Evolutionary conservation across 2,329 filamentous ascomycete species (phyloP), one percentile per base, ranked within the genome.

Genomic region (Onygena corvina): DNA sequence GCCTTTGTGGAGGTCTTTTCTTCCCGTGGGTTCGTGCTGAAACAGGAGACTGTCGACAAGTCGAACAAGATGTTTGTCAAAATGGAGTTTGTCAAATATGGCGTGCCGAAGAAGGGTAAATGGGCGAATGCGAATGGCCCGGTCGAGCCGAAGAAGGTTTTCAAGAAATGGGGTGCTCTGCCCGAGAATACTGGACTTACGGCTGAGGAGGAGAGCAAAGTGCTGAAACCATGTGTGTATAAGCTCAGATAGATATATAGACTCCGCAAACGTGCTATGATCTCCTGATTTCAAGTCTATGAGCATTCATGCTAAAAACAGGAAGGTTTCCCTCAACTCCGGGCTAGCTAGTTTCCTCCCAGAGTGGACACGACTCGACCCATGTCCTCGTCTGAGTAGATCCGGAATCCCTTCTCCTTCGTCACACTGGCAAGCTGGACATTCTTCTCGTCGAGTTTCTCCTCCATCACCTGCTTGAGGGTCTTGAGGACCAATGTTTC

Each of bases 391-490:
- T 98, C 92, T 51, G 83, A 84, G 76, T 98, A 98, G 80, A 98
- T 95, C 73, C 87, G 84, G 77, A 98, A 98, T 50, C 92, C 92
- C 71, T 86, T 90, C 58, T 95, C 90, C 76, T 89, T 94, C 55
- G 92, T 98, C 51, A 98, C 92, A 65, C 90, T 96, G 48, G 92
- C 92, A 59, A 98, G 71, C 74, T 98, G 92, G 57, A 98, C 92
- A 65, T 98, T 98, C 80, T 98, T 98, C 56, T 88, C 79, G 67
- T 98, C 92, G 53, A 98, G 77, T 75, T 98, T 98, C 80, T 98
- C 92, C 73, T 98, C 92, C 92, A 98, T 98, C 59, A 98, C 92
- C 73, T 98, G 92, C 78, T 96, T 98, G 67, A 98, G 70, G 31
- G 92, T 98, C 80, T 96, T 96, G 63, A 98, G 75, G 47, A 94